Conservation (phyloP, 2,329 filamentous ascomycete genomes). For the Mariannaea sp. region DNA sequence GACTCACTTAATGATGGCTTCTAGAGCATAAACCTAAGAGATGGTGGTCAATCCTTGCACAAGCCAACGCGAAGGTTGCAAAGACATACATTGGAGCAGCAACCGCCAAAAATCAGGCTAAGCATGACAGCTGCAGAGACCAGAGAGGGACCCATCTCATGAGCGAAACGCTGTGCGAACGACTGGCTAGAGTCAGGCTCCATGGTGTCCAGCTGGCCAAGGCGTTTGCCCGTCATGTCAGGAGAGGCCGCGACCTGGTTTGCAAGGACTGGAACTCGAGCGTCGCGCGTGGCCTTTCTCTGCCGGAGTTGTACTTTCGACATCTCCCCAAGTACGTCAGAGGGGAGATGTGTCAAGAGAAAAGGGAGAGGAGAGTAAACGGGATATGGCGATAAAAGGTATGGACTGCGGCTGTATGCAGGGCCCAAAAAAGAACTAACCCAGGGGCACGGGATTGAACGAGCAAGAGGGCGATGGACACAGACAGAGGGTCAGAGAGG, state of each 20-base stretch:
- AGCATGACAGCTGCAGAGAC: conserved; percentile 71
- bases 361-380: not conserved
- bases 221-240: conserved; percentile 27
- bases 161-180: conserved; percentile 30
- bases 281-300: conserved; percentile 26
- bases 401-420: not conserved
- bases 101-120: conserved; percentile 90
- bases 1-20: conserved; percentile 89
- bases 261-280: not conserved
- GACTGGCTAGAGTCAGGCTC: conserved; percentile 25
- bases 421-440: conserved; percentile 2
- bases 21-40: conserved; percentile 86
- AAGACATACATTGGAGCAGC: conserved; percentile 81
- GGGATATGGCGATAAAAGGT: not conserved
- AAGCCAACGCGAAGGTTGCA: not conserved
- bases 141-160: conserved; percentile 42
- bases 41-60: conserved; percentile 25
- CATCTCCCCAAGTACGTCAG: conserved; percentile 5
- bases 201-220: conserved; percentile 11
- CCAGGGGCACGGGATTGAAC: not conserved
- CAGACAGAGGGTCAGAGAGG: no score
- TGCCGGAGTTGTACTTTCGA: conserved; percentile 15
- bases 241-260: no score
- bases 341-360: not conserved
- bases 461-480: conserved; percentile 1